Conservation (phyloP, 129 eudicot species). For the Flaveria linearis region DNA sequence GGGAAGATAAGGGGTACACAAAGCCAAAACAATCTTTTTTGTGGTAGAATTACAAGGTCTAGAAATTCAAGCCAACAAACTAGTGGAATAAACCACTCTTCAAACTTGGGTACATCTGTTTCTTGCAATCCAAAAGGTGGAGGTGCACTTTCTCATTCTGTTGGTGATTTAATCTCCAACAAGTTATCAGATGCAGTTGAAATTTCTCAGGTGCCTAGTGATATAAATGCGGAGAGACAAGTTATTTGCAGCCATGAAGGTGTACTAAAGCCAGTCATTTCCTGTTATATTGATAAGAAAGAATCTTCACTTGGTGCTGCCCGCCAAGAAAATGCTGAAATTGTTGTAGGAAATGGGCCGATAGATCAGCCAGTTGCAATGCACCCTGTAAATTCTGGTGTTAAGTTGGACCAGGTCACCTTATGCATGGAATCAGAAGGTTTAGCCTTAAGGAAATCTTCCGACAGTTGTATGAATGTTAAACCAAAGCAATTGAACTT, state of each 20-base stretch:
- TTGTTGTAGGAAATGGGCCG: conserved; percentile 34
- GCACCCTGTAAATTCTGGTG: conserved; percentile 32
- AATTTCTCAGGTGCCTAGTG: conserved; percentile 35
- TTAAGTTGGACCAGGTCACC: conserved; percentile 28
- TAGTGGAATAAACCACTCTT: conserved; percentile 26
- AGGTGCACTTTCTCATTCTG: conserved; percentile 27
- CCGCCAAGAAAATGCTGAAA: conserved; percentile 34
- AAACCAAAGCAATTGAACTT: conserved; percentile 64
- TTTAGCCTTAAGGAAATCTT: conserved; percentile 33
- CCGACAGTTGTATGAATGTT: conserved; percentile 41
- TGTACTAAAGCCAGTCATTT: conserved; percentile 27
- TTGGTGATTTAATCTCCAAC: conserved; percentile 30
- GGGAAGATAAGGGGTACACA: conserved; percentile 31
- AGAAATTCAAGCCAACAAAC: conserved; percentile 34
- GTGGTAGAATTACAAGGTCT: conserved; percentile 44
- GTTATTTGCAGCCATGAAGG: conserved; percentile 29
- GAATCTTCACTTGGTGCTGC: conserved; percentile 26
- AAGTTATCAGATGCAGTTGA: conserved; percentile 35
- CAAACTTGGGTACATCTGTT: conserved; percentile 29
- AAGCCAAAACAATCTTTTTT: conserved; percentile 16
- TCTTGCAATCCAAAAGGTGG: conserved; percentile 32
- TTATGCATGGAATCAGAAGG: conserved; percentile 36
- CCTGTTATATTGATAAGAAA: conserved; percentile 36
- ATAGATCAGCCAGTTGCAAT: conserved; percentile 31
- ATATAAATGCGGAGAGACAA: conserved; percentile 32